Evolutionary conservation across 2,329 filamentous ascomycete species (phyloP).

Genomic region (Alternaria sp.): DNA sequence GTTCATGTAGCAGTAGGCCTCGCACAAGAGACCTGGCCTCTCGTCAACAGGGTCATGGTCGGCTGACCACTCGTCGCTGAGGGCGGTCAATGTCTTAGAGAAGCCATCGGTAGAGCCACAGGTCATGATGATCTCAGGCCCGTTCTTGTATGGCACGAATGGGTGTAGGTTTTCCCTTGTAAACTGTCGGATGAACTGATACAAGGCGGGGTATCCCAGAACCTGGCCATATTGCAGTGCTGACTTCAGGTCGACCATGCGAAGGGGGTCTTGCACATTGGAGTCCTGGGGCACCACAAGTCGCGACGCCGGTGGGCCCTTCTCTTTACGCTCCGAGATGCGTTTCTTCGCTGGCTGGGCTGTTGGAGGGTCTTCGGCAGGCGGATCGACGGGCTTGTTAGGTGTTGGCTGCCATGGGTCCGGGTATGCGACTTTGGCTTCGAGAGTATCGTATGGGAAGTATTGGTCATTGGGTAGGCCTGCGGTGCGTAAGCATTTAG

Average conservation of each 20-base stretch:
- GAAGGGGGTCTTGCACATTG: slow-evolving; percentile 64
- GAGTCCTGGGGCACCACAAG: slow-evolving; percentile 77
- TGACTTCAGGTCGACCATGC: slow-evolving; percentile 80
- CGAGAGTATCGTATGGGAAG: slow-evolving; percentile 91
- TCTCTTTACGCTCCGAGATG: slow-evolving; percentile 33
- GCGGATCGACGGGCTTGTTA: slow-evolving; percentile 65
- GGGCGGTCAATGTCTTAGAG: slow-evolving; percentile 75
- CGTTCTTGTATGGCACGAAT: slow-evolving; percentile 77
- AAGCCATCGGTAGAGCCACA: slow-evolving; percentile 88
- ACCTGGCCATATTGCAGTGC: slow-evolving; percentile 89
- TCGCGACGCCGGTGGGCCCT: slow-evolving; percentile 54
- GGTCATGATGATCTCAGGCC: slow-evolving; percentile 79
- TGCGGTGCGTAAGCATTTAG: slow-evolving; percentile 50
- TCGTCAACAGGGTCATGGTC: slow-evolving; percentile 71
- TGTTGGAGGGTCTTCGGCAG: slow-evolving; percentile 37
- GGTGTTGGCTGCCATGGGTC: slow-evolving; percentile 76
- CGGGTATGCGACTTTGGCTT: slow-evolving; percentile 78
- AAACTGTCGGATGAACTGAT: slow-evolving; percentile 81
- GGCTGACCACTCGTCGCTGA: slow-evolving; percentile 78
- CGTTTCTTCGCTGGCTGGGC: slow-evolving; percentile 44
- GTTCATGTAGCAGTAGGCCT: slow-evolving; percentile 83
- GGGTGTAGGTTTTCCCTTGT: slow-evolving; percentile 79
- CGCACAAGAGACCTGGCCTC: slow-evolving; percentile 78
- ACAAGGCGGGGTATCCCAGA: slow-evolving; percentile 80
- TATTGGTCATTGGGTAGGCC: slow-evolving; percentile 81